phyloP scores from a whole-genome alignment of 768 basidiomycete species.

The Termitomyces sp. region DNA sequence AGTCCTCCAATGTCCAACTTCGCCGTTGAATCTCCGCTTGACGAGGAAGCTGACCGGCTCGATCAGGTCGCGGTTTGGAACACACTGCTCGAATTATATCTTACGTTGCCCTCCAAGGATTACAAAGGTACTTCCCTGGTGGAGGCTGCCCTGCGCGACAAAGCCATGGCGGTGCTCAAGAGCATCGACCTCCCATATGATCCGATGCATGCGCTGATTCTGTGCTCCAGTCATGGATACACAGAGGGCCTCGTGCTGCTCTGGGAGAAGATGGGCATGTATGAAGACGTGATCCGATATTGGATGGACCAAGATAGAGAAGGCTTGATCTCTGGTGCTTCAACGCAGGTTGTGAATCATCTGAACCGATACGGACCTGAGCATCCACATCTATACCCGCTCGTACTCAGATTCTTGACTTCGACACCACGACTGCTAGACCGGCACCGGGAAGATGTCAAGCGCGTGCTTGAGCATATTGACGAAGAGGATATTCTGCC shows the following conservation, averaged over 20 bases:
- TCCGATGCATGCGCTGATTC: constrained; percentile 85
- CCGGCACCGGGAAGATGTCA: constrained; percentile 68
- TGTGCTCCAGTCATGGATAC: constrained; percentile 82
- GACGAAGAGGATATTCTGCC: constrained; percentile 81
- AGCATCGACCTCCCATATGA: constrained; percentile 71
- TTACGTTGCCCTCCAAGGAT: constrained; percentile 44
- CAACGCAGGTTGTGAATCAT: constrained; percentile 61
- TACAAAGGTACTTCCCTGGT: constrained; percentile 20
- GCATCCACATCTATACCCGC: constrained; percentile 75
- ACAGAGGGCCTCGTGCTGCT: constrained; percentile 82
- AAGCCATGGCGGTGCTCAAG: constrained; percentile 69
- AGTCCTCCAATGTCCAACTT: constrained; percentile 9
- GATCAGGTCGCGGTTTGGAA: constrained; percentile 25
- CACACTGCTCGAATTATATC: constrained; percentile 63
- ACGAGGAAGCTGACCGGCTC: constrained; percentile 45
- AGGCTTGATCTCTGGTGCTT: constrained; percentile 29
- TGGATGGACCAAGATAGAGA: constrained; percentile 75
- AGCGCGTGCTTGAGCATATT: constrained; percentile 66
- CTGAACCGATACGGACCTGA: constrained; percentile 67
- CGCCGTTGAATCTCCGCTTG: constrained; percentile 19
- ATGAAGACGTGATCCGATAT: constrained; percentile 90
- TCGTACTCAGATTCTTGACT: constrained; percentile 87
- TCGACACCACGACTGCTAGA: constrained; percentile 69
- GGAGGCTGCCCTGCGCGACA: constrained; percentile 39
- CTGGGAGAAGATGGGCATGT: constrained; percentile 95